Conservation (phyloP, 306 rosid genomes). For the Dalbergia oliveri region DNA sequence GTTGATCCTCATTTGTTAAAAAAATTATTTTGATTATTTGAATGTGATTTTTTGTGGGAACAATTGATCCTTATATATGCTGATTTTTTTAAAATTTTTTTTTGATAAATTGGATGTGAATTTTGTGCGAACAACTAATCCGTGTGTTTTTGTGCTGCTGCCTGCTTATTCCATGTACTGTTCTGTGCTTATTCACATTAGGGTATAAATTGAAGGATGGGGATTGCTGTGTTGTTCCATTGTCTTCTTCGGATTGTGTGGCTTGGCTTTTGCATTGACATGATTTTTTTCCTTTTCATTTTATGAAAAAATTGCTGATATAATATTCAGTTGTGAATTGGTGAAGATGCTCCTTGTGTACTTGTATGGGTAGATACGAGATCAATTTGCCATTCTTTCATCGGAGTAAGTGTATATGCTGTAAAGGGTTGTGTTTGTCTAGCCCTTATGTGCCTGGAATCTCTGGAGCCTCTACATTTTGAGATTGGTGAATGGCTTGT, state of each 20-base stretch:
- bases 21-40: background rate
- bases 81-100: background rate
- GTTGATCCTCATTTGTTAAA: background rate
- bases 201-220: background rate
- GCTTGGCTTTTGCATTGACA: background rate
- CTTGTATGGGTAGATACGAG: background rate
- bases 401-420: background rate
- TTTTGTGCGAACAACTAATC: background rate
- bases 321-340: background rate
- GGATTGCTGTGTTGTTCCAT: background rate
- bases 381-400: background rate
- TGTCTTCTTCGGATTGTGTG: slow-evolving; percentile 15
- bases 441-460: background rate
- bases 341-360: background rate
- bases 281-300: background rate
- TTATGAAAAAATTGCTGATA: background rate
- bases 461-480: background rate
- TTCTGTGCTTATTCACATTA: background rate
- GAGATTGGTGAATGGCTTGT: background rate
- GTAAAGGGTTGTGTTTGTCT: background rate
- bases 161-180: no score
- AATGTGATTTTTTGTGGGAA: background rate
- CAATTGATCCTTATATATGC: background rate
- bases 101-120: background rate
- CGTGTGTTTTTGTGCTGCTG: background rate